Evolutionary conservation across 768 basidiomycete genomes (phyloP).

Genomic region (Russula emetica): DNA sequence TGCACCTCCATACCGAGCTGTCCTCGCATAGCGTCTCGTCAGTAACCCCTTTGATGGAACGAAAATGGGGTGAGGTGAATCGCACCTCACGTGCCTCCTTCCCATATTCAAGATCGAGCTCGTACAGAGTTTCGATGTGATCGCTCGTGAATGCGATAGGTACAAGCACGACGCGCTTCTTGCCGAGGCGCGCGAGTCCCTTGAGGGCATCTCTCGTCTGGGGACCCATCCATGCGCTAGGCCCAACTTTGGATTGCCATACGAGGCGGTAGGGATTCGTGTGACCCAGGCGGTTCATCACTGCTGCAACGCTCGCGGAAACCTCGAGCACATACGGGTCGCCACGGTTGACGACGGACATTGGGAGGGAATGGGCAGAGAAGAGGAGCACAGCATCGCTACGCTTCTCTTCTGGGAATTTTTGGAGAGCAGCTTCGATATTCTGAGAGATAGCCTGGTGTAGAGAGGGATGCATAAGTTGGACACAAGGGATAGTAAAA

Average conservation of each 20-base stretch:
- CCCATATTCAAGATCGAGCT: slow-evolving; percentile 90
- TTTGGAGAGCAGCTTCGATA: slow-evolving; percentile 72
- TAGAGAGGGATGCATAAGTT: no score
- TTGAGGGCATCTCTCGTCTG: no score
- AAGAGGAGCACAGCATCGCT: slow-evolving; percentile 81
- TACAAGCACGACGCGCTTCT: slow-evolving; percentile 74
- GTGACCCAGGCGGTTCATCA: no score
- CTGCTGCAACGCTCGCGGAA: no score
- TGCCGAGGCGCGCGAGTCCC: slow-evolving; percentile 73
- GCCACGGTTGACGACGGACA: slow-evolving; percentile 98
- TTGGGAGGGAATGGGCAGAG: slow-evolving; percentile 95
- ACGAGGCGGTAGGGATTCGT: no score
- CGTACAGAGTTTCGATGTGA: slow-evolving; percentile 97
- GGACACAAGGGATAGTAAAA: no score
- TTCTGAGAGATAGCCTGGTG: slow-evolving; percentile 86
- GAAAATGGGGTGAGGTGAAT: slow-evolving; percentile 7
- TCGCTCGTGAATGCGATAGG: slow-evolving; percentile 99
- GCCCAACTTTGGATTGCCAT: no score
- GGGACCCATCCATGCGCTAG: no score
- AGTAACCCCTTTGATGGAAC: not conserved
- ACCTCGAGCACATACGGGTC: no score
- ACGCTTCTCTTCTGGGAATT: slow-evolving; percentile 69
- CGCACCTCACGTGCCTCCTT: slow-evolving; percentile 87
- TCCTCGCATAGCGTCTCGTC: not conserved
- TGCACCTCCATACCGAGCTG: slow-evolving; percentile 89